These are phyloP conservation scores for Linnemannia elongata DNA, from an alignment of 192 early-diverging fungal genomes.

Conservation along the genomic window DNA sequence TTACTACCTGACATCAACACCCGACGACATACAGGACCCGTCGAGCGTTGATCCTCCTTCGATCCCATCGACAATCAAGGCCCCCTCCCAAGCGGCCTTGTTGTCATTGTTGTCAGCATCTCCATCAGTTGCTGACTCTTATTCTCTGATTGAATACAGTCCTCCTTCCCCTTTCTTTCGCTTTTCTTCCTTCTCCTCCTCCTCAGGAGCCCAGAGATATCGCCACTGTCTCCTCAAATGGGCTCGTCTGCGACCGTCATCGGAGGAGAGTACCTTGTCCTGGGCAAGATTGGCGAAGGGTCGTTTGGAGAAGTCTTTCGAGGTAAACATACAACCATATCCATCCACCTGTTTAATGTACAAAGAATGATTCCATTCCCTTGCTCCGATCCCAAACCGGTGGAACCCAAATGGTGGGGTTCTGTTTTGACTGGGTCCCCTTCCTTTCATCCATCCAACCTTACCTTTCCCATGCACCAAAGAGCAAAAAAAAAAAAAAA, in stretches of 20 bases:
- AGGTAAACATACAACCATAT: constrained; percentile 53
- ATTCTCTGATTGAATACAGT: background rate
- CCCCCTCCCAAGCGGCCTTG: constrained; percentile 29
- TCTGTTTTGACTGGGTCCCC: background rate
- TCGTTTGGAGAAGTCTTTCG: constrained; percentile 74
- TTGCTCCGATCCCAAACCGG: background rate
- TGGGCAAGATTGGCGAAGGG: constrained; percentile 72
- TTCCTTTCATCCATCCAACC: too few relatives aligned
- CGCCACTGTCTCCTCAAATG: constrained; percentile 47
- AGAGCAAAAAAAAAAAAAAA: background rate
- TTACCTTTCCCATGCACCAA: background rate
- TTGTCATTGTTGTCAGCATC: background rate
- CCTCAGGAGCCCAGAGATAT: constrained; percentile 37
- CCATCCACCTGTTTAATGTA: background rate
- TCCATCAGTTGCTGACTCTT: background rate
- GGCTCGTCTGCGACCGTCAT: constrained; percentile 60
- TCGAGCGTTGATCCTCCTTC: constrained; percentile 11
- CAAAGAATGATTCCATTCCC: too few relatives aligned
- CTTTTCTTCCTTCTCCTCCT: constrained; percentile 16
- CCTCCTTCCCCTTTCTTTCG: background rate
- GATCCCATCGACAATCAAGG: constrained; percentile 18
- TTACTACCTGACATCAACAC: background rate
- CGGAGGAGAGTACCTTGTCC: constrained; percentile 66
- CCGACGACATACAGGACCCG: background rate
- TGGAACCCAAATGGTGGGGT: background rate